Percentiles rank a stretch among this genome's conserved stretches.
Conservation (phyloP, 805 yeast genomes). For the Myxozyma kluyveri region DNA sequence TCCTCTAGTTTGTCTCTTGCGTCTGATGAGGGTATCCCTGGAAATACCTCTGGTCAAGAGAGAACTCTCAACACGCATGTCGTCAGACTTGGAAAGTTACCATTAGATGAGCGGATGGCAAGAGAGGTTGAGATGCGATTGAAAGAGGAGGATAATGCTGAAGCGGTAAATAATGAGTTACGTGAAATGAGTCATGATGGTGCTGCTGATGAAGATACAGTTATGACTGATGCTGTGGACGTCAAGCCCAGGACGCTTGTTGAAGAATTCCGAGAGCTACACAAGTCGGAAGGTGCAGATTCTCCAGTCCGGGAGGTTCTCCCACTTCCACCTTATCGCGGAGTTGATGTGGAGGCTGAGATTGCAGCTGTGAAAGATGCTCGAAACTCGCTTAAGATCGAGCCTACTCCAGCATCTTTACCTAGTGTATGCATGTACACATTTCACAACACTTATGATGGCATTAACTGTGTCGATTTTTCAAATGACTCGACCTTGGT, state of each 20-base stretch:
- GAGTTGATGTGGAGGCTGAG: slow-evolving; percentile 74
- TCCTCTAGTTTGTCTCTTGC: slow-evolving; percentile 54
- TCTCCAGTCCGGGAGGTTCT: slow-evolving; percentile 71
- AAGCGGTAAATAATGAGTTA: background rate
- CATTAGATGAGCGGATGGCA: slow-evolving; percentile 78
- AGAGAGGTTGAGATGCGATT: slow-evolving; percentile 76
- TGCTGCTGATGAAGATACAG: slow-evolving; percentile 37
- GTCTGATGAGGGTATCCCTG: slow-evolving; percentile 45
- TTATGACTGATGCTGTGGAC: slow-evolving; percentile 31
- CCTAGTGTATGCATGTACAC: slow-evolving; percentile 98
- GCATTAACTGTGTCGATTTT: slow-evolving; percentile 80
- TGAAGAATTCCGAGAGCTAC: slow-evolving; percentile 63
- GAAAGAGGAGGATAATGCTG: slow-evolving; percentile 62
- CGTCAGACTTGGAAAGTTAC: slow-evolving; percentile 73
- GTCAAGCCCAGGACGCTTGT: slow-evolving; percentile 46
- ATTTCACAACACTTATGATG: slow-evolving; percentile 90
- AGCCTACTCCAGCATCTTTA: slow-evolving; percentile 66
- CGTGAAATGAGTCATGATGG: slow-evolving; percentile 6
- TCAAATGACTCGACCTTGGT: slow-evolving; percentile 81
- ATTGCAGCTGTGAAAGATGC: slow-evolving; percentile 78
- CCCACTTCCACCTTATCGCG: slow-evolving; percentile 83
- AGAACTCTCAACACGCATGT: slow-evolving; percentile 66
- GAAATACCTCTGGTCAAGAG: slow-evolving; percentile 41
- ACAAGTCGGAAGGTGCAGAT: slow-evolving; percentile 44
- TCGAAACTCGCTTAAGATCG: slow-evolving; percentile 67